Percentiles rank a stretch among this genome's conserved stretches.
Evolutionary conservation across 208 protist species (phyloP).

Genomic region (Trypanosoma congolense): DNA sequence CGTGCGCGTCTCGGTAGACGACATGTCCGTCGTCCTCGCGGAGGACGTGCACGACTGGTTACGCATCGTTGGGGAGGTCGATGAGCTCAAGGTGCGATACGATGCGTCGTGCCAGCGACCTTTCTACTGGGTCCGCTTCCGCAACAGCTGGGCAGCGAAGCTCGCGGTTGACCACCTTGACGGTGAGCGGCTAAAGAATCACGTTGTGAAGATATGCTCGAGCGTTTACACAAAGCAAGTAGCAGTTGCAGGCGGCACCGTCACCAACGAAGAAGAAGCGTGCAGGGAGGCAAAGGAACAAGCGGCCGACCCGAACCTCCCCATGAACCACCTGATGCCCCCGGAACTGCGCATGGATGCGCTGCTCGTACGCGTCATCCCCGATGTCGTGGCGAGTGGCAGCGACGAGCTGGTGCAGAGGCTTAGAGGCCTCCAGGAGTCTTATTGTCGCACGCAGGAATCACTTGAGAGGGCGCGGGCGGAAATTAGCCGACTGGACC

Average conservation of each 20-base stretch:
- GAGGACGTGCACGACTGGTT: conserved; percentile 77
- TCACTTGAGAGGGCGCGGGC: conserved; percentile 1
- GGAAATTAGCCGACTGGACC: conserved; percentile 1
- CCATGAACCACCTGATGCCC: conserved; percentile 63
- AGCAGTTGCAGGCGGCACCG: neutral
- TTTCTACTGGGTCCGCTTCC: conserved; percentile 67
- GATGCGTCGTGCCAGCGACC: conserved; percentile 30
- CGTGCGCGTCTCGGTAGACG: conserved; percentile 60
- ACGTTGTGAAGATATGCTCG: conserved; percentile 49
- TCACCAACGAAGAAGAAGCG: no score
- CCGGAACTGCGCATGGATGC: conserved; percentile 57
- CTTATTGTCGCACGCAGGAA: conserved; percentile 15
- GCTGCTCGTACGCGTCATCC: conserved; percentile 34
- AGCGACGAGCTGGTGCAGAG: conserved; percentile 3
- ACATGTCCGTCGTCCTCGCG: conserved; percentile 22
- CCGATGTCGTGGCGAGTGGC: conserved; percentile 10
- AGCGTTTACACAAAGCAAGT: conserved; percentile 28
- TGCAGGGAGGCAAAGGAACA: conserved; percentile 2
- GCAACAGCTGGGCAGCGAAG: conserved; percentile 32
- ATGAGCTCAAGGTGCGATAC: conserved; percentile 73
- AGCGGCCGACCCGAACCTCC: conserved; percentile 27
- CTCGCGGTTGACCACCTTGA: conserved; percentile 60
- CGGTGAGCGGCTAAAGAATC: conserved; percentile 61
- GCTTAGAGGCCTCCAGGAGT: conserved; percentile 15
- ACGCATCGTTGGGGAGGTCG: conserved; percentile 52